Evolutionary conservation across 345 rosid species (phyloP).

Genomic region (Melaleuca quinquenervia): DNA sequence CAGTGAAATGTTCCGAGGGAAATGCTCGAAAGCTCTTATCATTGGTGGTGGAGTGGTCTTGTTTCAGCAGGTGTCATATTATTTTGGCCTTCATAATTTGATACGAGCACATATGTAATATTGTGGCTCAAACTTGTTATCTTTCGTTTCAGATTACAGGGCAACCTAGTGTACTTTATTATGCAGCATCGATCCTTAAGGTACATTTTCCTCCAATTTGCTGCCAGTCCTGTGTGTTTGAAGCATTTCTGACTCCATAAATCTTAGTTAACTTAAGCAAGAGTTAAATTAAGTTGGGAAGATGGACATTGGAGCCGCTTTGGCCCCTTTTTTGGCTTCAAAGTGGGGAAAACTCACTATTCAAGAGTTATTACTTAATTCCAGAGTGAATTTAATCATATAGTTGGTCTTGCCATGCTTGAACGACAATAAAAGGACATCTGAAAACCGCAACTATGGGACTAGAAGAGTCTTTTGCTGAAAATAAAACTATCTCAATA

Average conservation of each 20-base stretch:
- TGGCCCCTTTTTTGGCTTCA: neutral
- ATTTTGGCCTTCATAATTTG: neutral
- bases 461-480: neutral
- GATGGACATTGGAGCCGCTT: neutral
- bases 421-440: neutral
- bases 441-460: neutral
- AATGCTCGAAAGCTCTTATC: constrained; percentile 74
- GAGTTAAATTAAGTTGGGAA: neutral
- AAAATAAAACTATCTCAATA: neutral
- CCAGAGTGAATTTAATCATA: neutral
- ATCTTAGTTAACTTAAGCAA: neutral
- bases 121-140: neutral
- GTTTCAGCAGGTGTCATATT: constrained; percentile 72
- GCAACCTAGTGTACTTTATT: constrained; percentile 95
- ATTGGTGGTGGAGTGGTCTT: constrained; percentile 86
- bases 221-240: neutral
- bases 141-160: constrained; percentile 73
- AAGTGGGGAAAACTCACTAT: neutral
- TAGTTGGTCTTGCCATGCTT: neutral
- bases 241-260: neutral
- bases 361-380: neutral
- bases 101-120: neutral
- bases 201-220: constrained; percentile 14
- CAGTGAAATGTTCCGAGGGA: constrained; percentile 62
- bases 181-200: constrained; percentile 86